Percentiles rank a stretch among this genome's conserved stretches.
Evolutionary conservation across 1,284 basidiomycete genomes (phyloP).

Genomic region (Omphalotus olearius): DNA sequence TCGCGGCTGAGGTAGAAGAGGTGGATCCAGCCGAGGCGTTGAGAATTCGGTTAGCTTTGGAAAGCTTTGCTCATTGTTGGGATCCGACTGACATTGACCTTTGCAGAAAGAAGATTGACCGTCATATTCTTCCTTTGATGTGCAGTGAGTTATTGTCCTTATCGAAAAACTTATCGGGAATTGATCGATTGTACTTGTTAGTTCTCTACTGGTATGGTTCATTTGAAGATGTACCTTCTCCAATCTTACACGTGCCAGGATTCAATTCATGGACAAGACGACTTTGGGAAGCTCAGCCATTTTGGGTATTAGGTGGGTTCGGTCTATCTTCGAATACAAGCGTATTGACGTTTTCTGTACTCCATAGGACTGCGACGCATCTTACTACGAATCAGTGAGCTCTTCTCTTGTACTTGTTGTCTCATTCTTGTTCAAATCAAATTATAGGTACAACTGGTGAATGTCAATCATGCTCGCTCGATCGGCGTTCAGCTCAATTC

Average conservation of each 20-base stretch:
- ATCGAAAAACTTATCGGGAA: not conserved
- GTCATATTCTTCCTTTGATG: conserved; percentile 73
- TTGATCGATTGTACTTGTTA: conserved; percentile 17
- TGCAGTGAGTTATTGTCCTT: conserved; percentile 48
- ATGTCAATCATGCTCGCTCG: conserved; percentile 44
- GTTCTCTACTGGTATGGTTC: conserved; percentile 51
- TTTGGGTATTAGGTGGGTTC: conserved; percentile 56
- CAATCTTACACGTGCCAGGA: conserved; percentile 28
- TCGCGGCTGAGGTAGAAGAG: conserved; percentile 39
- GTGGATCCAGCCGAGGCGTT: conserved; percentile 48
- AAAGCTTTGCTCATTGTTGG: not conserved
- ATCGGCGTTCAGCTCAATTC: not conserved
- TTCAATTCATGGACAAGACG: conserved; percentile 70
- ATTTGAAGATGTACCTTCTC: not conserved
- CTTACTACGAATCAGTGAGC: conserved; percentile 25
- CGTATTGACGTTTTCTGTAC: conserved; percentile 11
- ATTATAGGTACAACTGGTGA: conserved; percentile 10
- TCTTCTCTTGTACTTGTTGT: conserved; percentile 4
- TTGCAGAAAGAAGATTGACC: conserved; percentile 52
- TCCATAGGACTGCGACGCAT: conserved; percentile 34
- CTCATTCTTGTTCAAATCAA: conserved; percentile 21
- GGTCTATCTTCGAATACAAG: not conserved
- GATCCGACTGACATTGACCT: not conserved
- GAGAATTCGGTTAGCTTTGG: conserved; percentile 40
- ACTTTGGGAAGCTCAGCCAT: conserved; percentile 72